Base-by-base conservation (phyloP, 306 rosid genomes). In the Dalbergia cultrata region DNA sequence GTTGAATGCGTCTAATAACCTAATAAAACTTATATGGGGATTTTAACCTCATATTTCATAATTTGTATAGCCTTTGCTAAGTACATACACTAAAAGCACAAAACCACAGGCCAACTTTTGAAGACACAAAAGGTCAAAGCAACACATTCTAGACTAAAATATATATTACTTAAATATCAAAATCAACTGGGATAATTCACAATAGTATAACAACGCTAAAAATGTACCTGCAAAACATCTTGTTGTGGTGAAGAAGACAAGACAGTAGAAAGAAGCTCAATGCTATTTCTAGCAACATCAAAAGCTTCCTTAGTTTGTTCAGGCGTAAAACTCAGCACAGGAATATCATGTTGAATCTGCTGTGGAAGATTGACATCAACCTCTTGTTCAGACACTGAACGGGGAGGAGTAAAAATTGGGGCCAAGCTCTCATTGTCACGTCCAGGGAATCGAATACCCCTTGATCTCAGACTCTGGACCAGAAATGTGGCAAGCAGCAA, bases 351-450 rank as follows among this genome's bases (percentile, higher is more conserved):
- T 39, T 91, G 90, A 85, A 83, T 37, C 86, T 89, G 90, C 80
- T 66, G 94, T 0, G 85, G 52, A 67, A 84, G 66, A 84, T 68
- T 79, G 41, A 83, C 83, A 71, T 91, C 86, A 0, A 62, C 75
- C 59, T 95, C 99, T 4, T 86, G 53, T 39, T 84, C 94, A 59
- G 87, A 26, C 54, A 84, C 89, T 3, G 98, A 88, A 8, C 86
- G 95, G 47, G 94, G 90, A 26, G 99, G 99, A 61, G 99, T 96
- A 33, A 96, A 92, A 64, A 96, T 92, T 19, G 99, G 99, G 10
- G 97, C 99, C 92, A 96, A 80, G 80, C 98, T 93, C 85, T 96
- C 99, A 70, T 92, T 87, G 90, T 93, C 99, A 39, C 98, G 93
- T 18, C 99, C 97, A 39, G 99, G 99, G 85, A 96, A 96, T 69